These are phyloP conservation scores for Pythium guiyangense DNA, from an alignment of 352 stramenopile genomes.

Conservation along the genomic window DNA sequence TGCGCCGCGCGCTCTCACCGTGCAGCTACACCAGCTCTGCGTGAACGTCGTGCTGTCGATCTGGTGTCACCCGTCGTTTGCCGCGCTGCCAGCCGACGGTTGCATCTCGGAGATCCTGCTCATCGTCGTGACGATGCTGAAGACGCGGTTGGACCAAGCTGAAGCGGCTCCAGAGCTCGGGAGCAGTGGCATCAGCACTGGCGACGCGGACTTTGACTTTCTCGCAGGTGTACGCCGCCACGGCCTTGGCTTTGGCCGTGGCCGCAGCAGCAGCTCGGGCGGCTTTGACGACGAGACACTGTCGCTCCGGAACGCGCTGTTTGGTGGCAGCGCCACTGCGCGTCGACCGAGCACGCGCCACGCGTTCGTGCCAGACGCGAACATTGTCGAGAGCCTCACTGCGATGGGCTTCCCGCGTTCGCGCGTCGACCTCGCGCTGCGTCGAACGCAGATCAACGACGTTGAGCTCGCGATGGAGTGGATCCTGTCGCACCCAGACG, in stretches of 20 bases:
- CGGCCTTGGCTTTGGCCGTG: constrained; percentile 29
- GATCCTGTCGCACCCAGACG: constrained; percentile 89
- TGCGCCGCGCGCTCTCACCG: constrained; percentile 41
- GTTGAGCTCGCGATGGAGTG: constrained; percentile 97
- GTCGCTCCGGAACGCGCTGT: constrained; percentile 43
- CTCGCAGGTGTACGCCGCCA: constrained; percentile 19
- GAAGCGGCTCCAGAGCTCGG: constrained; percentile 11
- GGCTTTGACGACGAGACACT: constrained; percentile 39
- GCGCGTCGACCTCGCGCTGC: constrained; percentile 89
- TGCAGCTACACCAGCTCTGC: constrained; percentile 62
- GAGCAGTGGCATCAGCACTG: constrained; percentile 5
- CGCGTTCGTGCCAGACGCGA: constrained; percentile 87
- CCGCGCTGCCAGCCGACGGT: constrained; percentile 32
- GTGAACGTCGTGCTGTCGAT: constrained; percentile 47
- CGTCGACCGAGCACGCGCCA: constrained; percentile 24
- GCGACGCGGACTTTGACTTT: constrained; percentile 27
- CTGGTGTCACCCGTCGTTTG: constrained; percentile 56
- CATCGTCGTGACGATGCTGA: constrained; percentile 68
- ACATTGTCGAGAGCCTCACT: constrained; percentile 88
- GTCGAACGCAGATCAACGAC: constrained; percentile 86
- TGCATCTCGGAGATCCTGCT: constrained; percentile 62
- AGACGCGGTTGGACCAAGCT: constrained; percentile 59
- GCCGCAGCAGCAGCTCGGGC: constrained; percentile 8
- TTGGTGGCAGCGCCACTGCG: constrained; percentile 21
- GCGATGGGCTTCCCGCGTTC: constrained; percentile 94